Base-by-base conservation (phyloP, 169 alveolate genomes). In the Babesia divergens region DNA sequence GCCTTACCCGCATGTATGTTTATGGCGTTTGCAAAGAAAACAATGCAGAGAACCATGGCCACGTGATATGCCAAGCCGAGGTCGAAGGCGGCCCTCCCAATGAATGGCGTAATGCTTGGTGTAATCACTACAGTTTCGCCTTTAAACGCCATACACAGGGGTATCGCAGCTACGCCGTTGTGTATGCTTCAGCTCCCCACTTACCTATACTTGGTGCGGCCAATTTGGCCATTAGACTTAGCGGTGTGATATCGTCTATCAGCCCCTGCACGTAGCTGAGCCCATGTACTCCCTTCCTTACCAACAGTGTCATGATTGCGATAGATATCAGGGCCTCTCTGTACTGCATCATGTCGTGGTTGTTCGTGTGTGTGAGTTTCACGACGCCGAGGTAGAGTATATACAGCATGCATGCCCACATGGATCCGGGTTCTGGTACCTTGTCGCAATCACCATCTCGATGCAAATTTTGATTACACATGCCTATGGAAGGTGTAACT, bases 1-100 rank as follows among this genome's bases (percentile, higher is more conserved):
- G n/a, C 26, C 67, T 28, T 55, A 80, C 88, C 88, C 5, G 98
- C 97, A 60, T 94, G 92, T 50, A 95, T 95, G 84, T 95, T 95
- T 34, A 95, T 95, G 28, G 98, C 82, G 84, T 95, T 95, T 0
- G 98, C 90, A 49, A 95, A 91, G 83, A 95, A 95, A 31, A 64
- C 44, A 3, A 77, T 52, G 53, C 55, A 28, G 18, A 68, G 35
- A 5, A 65, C 67, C 20, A 42, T 8, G 6, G 24, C n/a, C 5
- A 62, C 28, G 56, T 54, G 37, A 53, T 13, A 24, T 18, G 31
- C 43, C 13, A 18, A 67, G n/a, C 56, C 49, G 20, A 40, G 11
- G 47, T 16, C 40, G 58, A 26, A 9, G 6, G 6, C 58, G 44
- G 14, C n/a, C 43, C 58, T 26, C 32, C 40, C 42, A 0, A 3